Base-by-base conservation (phyloP, 805 yeast species). In the Hanseniaspora nectarophila region DNA sequence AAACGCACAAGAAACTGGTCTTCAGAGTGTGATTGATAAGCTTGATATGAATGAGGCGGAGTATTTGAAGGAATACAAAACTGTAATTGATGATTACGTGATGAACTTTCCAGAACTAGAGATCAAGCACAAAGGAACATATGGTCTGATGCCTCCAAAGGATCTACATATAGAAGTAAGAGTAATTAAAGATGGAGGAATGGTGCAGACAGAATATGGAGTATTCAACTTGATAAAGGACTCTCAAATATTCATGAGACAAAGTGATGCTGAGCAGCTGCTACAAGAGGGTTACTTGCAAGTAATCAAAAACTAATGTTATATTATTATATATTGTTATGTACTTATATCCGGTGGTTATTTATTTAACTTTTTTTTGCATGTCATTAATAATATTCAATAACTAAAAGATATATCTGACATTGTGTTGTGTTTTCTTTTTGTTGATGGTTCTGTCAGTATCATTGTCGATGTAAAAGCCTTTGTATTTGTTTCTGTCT, bases 131-230 rank as follows among this genome's bases (percentile, higher is more conserved):
- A 49, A 49, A 28, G 53, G 53, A 8, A 9, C 31, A 6, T 34
- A 42, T 16, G 79, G 85, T n/a, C 62, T 92, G 58, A 85, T 77
- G 21, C 98, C 98, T 0, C 97, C 98, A 1, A 77, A 76, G 34
- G 94, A 87, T 58, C 84, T 92, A 28, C 92, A 90, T 59, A 85
- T 90, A 9, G 98, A 90, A 61, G 97, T 92, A 4, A 71, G 98
- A 54, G 97, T 90, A 7, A 67, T 90, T 48, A 84, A 84, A 63
- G 95, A 90, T 60, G 97, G 95, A 0, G 98, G 98, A 1, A 97
- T 92, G 63, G 87, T 90, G 33, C 96, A 89, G 62, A 92, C 98
- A 0, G 98, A 90, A 64, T 90, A 90, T 60, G 98, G 97, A 21
- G 95, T 87, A 3, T 88, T 92, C 69, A 89, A 89, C 60, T 69